Base-by-base conservation (phyloP, 176 grass and related monocot species). In the Oryza glaberrima region DNA sequence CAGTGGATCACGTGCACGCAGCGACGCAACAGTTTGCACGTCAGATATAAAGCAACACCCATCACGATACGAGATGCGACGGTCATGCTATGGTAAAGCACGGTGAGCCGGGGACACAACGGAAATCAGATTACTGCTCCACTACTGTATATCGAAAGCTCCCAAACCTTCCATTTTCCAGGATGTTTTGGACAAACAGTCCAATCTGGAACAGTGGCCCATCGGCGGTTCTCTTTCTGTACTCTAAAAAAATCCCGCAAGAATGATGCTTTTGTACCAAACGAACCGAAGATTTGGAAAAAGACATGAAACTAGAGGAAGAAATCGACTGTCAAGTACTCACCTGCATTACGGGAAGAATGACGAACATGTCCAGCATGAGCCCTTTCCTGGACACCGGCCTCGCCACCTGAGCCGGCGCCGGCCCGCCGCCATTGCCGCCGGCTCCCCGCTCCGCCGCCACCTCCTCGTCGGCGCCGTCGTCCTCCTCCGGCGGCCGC, bases 321-420 rank as follows among this genome's bases (percentile, higher is more conserved):
- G 20, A 9, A 36, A 65, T 20, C 3, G 7, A 14, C 14, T 3
- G 19, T 49, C 13, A 13, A 49, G 47, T 4, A 63, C 82, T 69
- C 41, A 90, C 88, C 88, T 90, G 88, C 88, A 90, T 85, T 63
- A 86, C 78, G 22, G 88, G 88, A 32, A 86, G 78, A 17, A 90
- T 77, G 83, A 90, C 78, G 65, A 90, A 77, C 22, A 82, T 1
- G 78, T 90, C 83, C 83, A 90, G 0, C 47, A 86, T 13, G 13
- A 82, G 32, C 22, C 77, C 54, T 63, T 81, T 72, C 8, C 56
- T 77, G 69, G 69, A 7, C 77, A 1, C 52, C 52, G 16, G 15
- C 52, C 49, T 70, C 38, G 20, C 49, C 43, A 8, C 2, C 49
- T 58, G 77, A 14, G 35, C 30, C 30, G 77, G 51, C 75, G 6